Evolutionary conservation across 257 asterid species (phyloP).

Genomic region (Primulina tabacum): DNA sequence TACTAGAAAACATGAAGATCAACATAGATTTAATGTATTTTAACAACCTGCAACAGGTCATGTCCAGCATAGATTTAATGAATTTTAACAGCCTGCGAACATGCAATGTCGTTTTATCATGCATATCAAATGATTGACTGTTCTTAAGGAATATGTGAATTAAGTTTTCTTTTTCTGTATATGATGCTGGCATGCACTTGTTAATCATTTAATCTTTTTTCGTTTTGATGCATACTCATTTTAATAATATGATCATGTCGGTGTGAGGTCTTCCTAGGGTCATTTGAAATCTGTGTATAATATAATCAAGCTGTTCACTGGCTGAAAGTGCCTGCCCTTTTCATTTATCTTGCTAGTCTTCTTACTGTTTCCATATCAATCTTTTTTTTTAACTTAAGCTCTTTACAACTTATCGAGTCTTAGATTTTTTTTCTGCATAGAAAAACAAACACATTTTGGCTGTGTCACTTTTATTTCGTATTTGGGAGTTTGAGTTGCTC

Average conservation of each 20-base stretch:
- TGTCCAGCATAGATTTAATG: neutral
- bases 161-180: neutral
- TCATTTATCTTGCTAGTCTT: neutral
- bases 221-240: neutral
- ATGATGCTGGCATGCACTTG: neutral
- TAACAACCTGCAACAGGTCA: neutral
- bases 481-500: neutral
- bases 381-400: no score
- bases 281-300: neutral
- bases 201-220: no score
- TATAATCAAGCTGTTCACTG: neutral
- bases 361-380: neutral
- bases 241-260: no score
- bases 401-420: neutral
- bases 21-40: neutral
- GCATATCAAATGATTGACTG: conserved; percentile 7
- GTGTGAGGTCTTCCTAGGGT: no score
- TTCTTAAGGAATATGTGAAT: neutral
- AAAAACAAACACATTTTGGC: neutral
- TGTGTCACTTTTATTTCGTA: neutral
- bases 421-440: neutral
- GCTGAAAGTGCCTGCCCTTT: neutral
- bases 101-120: neutral
- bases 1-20: neutral
- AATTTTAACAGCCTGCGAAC: no score